Conservation (phyloP, 441 rosid genomes). For the Pelargonium fulgidum region DNA sequence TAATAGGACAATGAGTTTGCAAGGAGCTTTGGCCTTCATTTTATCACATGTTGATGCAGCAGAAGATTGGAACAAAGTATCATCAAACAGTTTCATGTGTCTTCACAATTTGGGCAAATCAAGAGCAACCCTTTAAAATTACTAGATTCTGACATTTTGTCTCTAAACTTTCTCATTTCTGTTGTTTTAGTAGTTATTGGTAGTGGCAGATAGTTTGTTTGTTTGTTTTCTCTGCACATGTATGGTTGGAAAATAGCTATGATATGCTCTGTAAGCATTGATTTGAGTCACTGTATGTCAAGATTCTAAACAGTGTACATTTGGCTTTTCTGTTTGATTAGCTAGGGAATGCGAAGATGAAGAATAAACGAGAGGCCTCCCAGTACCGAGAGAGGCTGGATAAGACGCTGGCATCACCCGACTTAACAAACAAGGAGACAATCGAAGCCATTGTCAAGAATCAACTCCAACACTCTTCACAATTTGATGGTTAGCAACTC, state of each 20-base stretch:
- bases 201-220: background rate
- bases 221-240: background rate
- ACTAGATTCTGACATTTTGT: background rate
- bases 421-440: constrained; percentile 43
- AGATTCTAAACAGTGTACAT: background rate
- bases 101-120: background rate
- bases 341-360: constrained; percentile 43
- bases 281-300: too few species aligned
- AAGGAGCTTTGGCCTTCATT: background rate
- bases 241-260: too few species aligned
- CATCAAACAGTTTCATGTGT: background rate
- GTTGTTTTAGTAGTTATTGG: background rate
- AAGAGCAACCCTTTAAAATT: background rate
- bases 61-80: background rate
- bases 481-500: constrained; percentile 40
- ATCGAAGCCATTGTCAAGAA: constrained; percentile 50
- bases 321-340: constrained; percentile 9
- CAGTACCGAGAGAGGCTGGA: constrained; percentile 71
- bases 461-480: constrained; percentile 45
- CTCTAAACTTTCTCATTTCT: background rate
- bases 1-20: background rate
- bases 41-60: background rate
- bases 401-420: constrained; percentile 63
- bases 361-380: constrained; percentile 38
- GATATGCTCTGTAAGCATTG: too few species aligned